Evolutionary conservation across 192 early-diverging fungal species (phyloP), one percentile per base, ranked within the genome.

Genomic region (Coemansia sp.): DNA sequence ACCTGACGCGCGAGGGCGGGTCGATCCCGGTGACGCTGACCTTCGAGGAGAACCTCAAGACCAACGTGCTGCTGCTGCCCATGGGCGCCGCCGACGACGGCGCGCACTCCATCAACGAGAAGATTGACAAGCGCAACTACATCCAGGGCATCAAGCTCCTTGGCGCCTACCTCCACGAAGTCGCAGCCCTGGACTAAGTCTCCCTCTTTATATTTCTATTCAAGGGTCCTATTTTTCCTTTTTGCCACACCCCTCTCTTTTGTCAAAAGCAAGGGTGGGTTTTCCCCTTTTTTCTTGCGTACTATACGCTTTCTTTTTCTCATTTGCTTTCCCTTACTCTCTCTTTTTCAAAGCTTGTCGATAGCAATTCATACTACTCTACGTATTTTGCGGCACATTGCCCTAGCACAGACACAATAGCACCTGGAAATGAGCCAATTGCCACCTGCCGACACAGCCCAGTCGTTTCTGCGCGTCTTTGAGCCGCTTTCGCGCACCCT

Each of bases 91-190:
- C 85, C 65, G 93, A 94, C 77, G 94, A 95, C 61, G 96, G 96
- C 65, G 96, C 95, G 16, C 96, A 98, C 83, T 94, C 92, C 14
- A 96, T 92, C 81, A 95, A 97, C 83, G 96, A 98, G 81, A 97
- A 96, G 81, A 74, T 98, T 61, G 92, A 96, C 80, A 84, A 82
- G 52, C 86, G 83, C 71, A 98, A 97, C 84, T 97, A 93, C 77
- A 89, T 97, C 60, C 81, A 91, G 70, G 96, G 96, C 56, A 98
- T 93, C 84, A 97, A 98, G 84, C 83, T 96, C 53, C 80, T 95
- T 35, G 90, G 91, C 55, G 84, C 88, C 20, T 97, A 97, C 69
- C 85, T 97, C 32, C 85, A 95, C 74, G 95, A 97, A 82, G 68
- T 97, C 58, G 85, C 94, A 0, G 72, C 74, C 27, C 55, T 81